These are phyloP conservation scores for Fusarium keratoplasticum DNA, from an alignment of 2,329 filamentous ascomycete species.

Conservation along the genomic window DNA sequence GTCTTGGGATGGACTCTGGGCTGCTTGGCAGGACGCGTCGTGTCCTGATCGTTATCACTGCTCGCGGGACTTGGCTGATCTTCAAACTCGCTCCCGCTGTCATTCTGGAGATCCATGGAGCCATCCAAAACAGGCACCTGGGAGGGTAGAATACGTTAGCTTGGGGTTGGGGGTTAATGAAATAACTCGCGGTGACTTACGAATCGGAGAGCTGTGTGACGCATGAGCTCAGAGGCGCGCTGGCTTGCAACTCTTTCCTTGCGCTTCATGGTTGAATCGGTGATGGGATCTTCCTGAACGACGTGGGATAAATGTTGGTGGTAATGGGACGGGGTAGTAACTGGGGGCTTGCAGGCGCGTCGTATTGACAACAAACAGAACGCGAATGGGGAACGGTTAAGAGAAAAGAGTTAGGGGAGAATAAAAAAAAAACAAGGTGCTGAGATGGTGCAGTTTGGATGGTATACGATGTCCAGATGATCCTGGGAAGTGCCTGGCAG, in stretches of 20 bases:
- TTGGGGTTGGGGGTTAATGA: not conserved
- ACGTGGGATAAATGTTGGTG: not conserved
- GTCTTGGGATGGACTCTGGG: not conserved
- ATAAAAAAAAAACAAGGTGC: not conserved
- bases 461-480: not conserved
- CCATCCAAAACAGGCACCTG: too few species aligned
- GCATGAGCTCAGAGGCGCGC: not conserved
- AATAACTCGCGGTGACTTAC: not conserved
- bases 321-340: not conserved
- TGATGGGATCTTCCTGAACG: not conserved
- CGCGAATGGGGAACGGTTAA: not conserved
- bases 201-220: not conserved
- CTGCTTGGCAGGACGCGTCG: not conserved
- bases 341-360: not conserved
- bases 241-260: not conserved
- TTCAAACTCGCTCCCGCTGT: not conserved
- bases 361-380: not conserved
- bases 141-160: not conserved
- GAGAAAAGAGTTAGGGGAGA: not conserved
- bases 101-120: not conserved
- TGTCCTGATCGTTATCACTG: not conserved
- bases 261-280: not conserved
- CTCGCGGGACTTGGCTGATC: too few species aligned
- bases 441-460: not conserved
- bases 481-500: not conserved